Conservation (phyloP, 2,329 filamentous ascomycete genomes). For the Colletotrichum truncatum region DNA sequence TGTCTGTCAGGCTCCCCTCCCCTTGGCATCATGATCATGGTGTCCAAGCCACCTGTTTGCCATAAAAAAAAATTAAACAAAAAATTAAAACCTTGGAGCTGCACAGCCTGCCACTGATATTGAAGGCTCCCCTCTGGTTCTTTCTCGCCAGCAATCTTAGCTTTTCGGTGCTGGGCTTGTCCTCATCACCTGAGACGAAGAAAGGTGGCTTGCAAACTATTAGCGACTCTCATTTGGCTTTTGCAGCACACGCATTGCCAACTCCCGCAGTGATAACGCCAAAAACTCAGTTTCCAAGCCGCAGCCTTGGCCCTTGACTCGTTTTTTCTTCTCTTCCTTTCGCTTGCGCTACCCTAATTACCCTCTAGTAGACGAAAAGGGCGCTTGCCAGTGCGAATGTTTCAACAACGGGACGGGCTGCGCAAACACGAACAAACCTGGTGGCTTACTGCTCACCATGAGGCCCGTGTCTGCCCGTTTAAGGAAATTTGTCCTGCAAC, state of each 20-base stretch:
- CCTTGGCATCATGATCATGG: neutral
- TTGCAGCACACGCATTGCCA: slow-evolving; percentile 1
- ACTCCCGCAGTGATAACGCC: neutral
- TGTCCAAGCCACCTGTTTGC: neutral
- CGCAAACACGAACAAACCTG: slow-evolving; percentile 7
- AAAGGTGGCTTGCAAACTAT: neutral
- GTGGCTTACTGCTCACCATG: slow-evolving; percentile 5
- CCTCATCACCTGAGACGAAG: neutral
- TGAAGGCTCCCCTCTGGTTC: neutral
- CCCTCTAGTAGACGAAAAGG: neutral
- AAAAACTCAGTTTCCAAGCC: neutral
- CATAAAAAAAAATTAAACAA: too few relatives aligned
- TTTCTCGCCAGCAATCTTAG: neutral
- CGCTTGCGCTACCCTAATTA: neutral
- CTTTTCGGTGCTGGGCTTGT: neutral
- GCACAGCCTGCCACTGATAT: too few relatives aligned
- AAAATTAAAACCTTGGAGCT: too few relatives aligned
- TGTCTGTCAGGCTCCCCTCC: neutral
- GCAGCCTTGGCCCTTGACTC: slow-evolving; percentile 1
- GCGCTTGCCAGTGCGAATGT: slow-evolving; percentile 13
- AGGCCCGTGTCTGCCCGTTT: slow-evolving; percentile 27
- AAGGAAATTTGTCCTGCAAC: slow-evolving; percentile 27
- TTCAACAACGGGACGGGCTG: slow-evolving; percentile 24
- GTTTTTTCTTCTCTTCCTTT: neutral
- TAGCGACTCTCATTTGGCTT: neutral